Evolutionary conservation across 768 basidiomycete genomes (phyloP).

Genomic region (Hypholoma fasciculare): DNA sequence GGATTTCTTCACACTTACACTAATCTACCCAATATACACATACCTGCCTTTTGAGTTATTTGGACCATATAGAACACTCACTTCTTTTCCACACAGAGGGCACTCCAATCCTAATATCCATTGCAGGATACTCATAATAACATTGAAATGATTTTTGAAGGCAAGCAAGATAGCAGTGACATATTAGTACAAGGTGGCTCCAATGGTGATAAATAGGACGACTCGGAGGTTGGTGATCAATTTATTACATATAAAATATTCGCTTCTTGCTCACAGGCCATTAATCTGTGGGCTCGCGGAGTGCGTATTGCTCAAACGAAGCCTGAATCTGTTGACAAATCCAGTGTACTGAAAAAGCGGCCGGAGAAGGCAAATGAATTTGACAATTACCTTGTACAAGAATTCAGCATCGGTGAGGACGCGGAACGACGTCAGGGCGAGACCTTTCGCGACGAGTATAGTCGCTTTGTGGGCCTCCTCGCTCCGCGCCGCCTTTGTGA

Average conservation of each 20-base stretch:
- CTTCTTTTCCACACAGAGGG: no score
- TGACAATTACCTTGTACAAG: slow-evolving; percentile 45
- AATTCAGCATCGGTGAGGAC: slow-evolving; percentile 61
- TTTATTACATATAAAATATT: no score
- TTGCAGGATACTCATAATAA: no score
- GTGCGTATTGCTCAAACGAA: slow-evolving; percentile 17
- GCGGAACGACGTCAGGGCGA: slow-evolving; percentile 63
- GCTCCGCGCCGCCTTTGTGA: slow-evolving; percentile 59
- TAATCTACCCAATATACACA: not conserved
- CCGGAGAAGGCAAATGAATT: not conserved
- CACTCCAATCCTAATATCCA: no score
- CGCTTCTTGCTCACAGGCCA: no score
- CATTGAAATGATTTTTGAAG: no score
- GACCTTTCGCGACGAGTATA: slow-evolving; percentile 55
- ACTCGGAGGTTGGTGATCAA: no score
- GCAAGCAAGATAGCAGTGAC: no score
- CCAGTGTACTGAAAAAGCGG: not conserved
- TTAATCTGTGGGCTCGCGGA: not conserved
- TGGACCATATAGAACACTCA: no score
- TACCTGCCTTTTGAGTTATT: not conserved
- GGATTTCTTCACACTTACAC: not conserved
- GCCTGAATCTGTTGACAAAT: slow-evolving; percentile 16
- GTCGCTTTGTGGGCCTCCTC: slow-evolving; percentile 62
- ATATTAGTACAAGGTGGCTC: no score
- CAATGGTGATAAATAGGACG: no score